Conservation (phyloP, 306 rosid genomes). For the Gynostemma pentaphyllum region DNA sequence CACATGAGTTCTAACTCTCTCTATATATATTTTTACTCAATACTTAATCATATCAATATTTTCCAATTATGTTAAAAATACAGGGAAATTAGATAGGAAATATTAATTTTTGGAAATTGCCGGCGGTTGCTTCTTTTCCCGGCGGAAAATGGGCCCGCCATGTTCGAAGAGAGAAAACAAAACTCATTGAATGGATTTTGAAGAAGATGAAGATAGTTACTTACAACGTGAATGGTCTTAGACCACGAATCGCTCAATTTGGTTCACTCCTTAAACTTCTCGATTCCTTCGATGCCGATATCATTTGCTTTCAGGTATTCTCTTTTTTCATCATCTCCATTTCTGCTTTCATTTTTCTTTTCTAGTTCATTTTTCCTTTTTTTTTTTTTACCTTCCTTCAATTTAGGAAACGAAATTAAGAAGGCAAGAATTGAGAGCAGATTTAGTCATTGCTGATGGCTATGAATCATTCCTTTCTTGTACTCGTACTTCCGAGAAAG, state of each 20-base stretch:
- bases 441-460: slow-evolving; percentile 62
- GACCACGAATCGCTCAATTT: slow-evolving; percentile 75
- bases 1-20: too few species aligned
- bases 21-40: too few species aligned
- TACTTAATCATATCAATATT: too few species aligned
- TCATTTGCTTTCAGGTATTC: slow-evolving; percentile 67
- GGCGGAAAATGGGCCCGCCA: too few species aligned
- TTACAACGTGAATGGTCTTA: slow-evolving; percentile 82
- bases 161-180: neutral
- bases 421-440: slow-evolving; percentile 63
- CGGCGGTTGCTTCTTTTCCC: too few species aligned
- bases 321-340: neutral
- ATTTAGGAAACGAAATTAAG: slow-evolving; percentile 67
- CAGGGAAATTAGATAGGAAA: too few species aligned
- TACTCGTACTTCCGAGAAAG: slow-evolving; percentile 55
- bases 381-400: slow-evolving; percentile 3
- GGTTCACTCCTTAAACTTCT: slow-evolving; percentile 79
- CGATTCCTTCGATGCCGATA: slow-evolving; percentile 70
- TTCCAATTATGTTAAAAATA: too few species aligned
- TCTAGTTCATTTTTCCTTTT: neutral
- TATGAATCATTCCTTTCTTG: slow-evolving; percentile 86
- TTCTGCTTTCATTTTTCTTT: neutral
- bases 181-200: neutral
- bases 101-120: too few species aligned
- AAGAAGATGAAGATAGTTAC: slow-evolving; percentile 70